Conservation (phyloP, 1,139 yeast genomes). For the Hemisphaericaspora lyxosophila region DNA sequence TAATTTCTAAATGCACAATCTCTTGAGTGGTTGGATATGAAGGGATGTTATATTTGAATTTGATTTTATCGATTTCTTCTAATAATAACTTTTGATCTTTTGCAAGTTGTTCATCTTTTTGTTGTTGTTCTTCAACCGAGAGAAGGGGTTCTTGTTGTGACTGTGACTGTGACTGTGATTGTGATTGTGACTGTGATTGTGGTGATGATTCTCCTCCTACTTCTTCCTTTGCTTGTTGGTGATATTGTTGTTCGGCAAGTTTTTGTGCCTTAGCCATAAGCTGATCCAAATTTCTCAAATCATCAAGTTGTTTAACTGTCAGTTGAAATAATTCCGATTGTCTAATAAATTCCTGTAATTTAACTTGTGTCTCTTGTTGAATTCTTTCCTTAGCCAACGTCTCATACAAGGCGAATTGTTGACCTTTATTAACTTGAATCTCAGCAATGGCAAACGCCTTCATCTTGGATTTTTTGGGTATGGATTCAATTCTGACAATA, state of each 20-base stretch:
- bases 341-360: conserved; percentile 48
- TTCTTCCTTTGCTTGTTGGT: background rate
- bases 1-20: conserved; percentile 32
- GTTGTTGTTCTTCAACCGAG: no score
- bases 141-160: no score
- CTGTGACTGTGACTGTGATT: background rate
- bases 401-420: conserved; percentile 82
- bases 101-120: conserved; percentile 26
- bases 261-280: conserved; percentile 22
- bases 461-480: conserved; percentile 79
- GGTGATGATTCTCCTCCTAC: background rate
- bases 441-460: conserved; percentile 95
- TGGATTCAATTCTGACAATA: conserved; percentile 87
- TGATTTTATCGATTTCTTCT: conserved; percentile 48
- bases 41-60: conserved; percentile 51
- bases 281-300: conserved; percentile 46
- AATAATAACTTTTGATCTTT: conserved; percentile 34
- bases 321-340: conserved; percentile 42
- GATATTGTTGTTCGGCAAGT: conserved; percentile 33
- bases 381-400: conserved; percentile 69
- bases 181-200: no score
- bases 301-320: conserved; percentile 45
- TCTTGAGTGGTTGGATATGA: conserved; percentile 59
- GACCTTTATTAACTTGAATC: conserved; percentile 85
- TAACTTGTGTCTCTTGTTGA: conserved; percentile 56